A percentile compares a stretch with the other conserved stretches of the same genome.
Conservation (phyloP, 495 filamentous ascomycete genomes). For the Elaphomyces granulatus region DNA sequence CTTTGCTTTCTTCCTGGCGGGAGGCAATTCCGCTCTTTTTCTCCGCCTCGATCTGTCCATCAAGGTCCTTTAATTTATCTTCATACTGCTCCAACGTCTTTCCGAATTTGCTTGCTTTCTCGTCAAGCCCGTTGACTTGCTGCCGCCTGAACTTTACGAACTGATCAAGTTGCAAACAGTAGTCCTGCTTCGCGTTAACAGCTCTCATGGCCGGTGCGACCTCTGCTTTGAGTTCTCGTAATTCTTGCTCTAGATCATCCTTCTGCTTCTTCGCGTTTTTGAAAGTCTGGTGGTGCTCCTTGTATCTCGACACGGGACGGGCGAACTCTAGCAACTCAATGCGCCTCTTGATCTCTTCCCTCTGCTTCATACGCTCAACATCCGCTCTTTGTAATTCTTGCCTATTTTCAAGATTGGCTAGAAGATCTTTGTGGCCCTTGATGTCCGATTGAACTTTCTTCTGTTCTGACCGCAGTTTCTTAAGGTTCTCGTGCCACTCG, state of each 20-base stretch:
- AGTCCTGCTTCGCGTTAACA: slow-evolving; percentile 50
- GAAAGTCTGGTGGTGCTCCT: slow-evolving; percentile 15
- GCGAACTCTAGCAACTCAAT: slow-evolving; percentile 52
- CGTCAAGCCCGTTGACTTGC: slow-evolving; percentile 36
- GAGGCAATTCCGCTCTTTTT: slow-evolving; percentile 32
- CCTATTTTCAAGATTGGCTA: slow-evolving; percentile 52
- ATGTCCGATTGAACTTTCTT: slow-evolving; percentile 47
- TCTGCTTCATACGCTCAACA: slow-evolving; percentile 67
- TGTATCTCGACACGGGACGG: slow-evolving; percentile 52
- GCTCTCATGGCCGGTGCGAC: slow-evolving; percentile 53
- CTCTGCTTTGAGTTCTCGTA: slow-evolving; percentile 42
- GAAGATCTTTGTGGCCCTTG: slow-evolving; percentile 41
- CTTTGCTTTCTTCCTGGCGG: slow-evolving; percentile 33
- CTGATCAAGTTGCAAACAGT: slow-evolving; percentile 31
- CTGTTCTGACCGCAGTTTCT: slow-evolving; percentile 51
- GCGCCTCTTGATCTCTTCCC: slow-evolving; percentile 48
- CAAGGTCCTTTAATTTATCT: slow-evolving; percentile 39
- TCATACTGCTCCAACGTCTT: slow-evolving; percentile 38
- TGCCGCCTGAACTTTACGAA: slow-evolving; percentile 39
- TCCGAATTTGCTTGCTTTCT: slow-evolving; percentile 33
- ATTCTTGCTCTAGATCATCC: slow-evolving; percentile 32
- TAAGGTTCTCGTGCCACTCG: slow-evolving; percentile 61
- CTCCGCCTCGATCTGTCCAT: slow-evolving; percentile 43
- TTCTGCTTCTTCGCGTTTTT: slow-evolving; percentile 33
- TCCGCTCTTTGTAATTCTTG: slow-evolving; percentile 70